Percentiles rank a stretch among this genome's conserved stretches.
Conservation (phyloP, 2,329 filamentous ascomycete species). For the Fusarium sp. region DNA sequence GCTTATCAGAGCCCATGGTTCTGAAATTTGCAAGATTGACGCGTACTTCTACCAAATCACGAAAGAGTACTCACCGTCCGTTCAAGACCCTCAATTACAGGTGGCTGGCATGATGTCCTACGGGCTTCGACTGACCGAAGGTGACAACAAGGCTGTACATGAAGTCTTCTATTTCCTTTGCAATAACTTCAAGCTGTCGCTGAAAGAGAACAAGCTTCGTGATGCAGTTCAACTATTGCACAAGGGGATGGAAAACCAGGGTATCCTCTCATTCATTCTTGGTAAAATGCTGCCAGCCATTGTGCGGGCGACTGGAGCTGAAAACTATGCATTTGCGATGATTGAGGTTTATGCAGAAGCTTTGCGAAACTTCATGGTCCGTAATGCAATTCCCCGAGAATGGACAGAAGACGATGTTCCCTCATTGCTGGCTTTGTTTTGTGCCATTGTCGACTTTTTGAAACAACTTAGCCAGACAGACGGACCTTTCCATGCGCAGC, state of each 20-base stretch:
- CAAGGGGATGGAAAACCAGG: slow-evolving; percentile 59
- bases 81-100: slow-evolving; percentile 66
- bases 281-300: slow-evolving; percentile 66
- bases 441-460: slow-evolving; percentile 46
- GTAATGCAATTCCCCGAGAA: slow-evolving; percentile 52
- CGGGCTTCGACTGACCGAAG: slow-evolving; percentile 65
- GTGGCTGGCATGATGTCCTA: slow-evolving; percentile 67
- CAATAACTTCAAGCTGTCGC: slow-evolving; percentile 66
- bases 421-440: slow-evolving; percentile 50
- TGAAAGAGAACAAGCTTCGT: slow-evolving; percentile 60
- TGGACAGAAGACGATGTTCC: slow-evolving; percentile 50
- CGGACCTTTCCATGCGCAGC: slow-evolving; percentile 33
- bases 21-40: slow-evolving; percentile 65
- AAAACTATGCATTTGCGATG: slow-evolving; percentile 57
- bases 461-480: slow-evolving; percentile 37
- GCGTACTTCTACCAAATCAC: slow-evolving; percentile 67
- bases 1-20: slow-evolving; percentile 64
- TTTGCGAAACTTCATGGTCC: slow-evolving; percentile 51
- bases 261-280: slow-evolving; percentile 61
- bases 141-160: slow-evolving; percentile 58
- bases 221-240: slow-evolving; percentile 60
- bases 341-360: slow-evolving; percentile 63
- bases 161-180: slow-evolving; percentile 68
- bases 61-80: slow-evolving; percentile 65
- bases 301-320: slow-evolving; percentile 52